Percentiles rank a stretch among this genome's conserved stretches.
phyloP scores from a whole-genome alignment of 352 stramenopile genomes.

The Globisporangium okanoganense region DNA sequence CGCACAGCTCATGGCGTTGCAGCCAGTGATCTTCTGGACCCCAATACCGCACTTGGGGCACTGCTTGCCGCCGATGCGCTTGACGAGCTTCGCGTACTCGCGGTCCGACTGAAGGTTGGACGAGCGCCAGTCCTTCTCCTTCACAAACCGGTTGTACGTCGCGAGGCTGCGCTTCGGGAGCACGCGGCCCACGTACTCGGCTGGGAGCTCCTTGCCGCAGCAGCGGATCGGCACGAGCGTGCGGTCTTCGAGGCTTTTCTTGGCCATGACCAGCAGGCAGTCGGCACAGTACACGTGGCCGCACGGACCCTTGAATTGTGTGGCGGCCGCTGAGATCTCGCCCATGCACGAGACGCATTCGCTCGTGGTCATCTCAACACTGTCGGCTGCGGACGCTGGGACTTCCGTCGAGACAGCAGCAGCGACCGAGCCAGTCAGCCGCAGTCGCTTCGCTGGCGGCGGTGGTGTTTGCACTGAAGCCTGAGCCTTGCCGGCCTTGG shows the following conservation, averaged over 20 bases:
- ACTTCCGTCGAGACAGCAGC: conserved; percentile 15
- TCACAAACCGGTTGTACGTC: conserved; percentile 52
- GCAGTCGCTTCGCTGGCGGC: neutral
- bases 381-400: neutral
- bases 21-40: conserved; percentile 47
- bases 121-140: conserved; percentile 42
- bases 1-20: conserved; percentile 52
- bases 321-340: neutral
- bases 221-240: conserved; percentile 43
- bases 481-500: neutral
- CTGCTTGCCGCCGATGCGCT: conserved; percentile 33
- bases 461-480: neutral
- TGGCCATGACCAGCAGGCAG: conserved; percentile 49
- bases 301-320: conserved; percentile 24
- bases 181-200: conserved; percentile 51
- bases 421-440: neutral
- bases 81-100: conserved; percentile 49
- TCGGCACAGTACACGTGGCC: conserved; percentile 58
- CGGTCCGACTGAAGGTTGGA: conserved; percentile 52
- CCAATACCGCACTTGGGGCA: conserved; percentile 69
- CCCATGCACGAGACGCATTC: conserved; percentile 9
- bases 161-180: conserved; percentile 24
- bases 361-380: neutral
- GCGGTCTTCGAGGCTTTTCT: conserved; percentile 51
- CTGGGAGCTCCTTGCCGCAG: conserved; percentile 65